Evolutionary conservation across 257 asterid genomes (phyloP).

Genomic region (Nicotiana benthamiana): DNA sequence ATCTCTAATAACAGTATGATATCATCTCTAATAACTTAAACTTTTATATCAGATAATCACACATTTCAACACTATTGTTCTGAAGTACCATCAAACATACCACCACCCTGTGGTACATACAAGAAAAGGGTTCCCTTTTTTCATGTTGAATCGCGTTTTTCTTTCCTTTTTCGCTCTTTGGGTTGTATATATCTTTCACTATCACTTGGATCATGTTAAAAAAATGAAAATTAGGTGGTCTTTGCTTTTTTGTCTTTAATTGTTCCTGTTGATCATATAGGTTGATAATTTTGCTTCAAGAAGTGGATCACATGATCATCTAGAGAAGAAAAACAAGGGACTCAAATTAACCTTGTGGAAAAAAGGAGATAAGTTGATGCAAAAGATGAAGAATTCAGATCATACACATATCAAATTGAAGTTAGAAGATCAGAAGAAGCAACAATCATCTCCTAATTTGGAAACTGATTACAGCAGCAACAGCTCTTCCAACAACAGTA

Average conservation of each 20-base stretch:
- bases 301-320: slow-evolving; percentile 32
- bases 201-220: neutral
- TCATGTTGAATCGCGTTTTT: too few species aligned
- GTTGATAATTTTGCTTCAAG: slow-evolving; percentile 13
- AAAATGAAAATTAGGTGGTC: neutral
- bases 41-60: too few species aligned
- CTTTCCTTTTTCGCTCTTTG: neutral
- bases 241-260: neutral
- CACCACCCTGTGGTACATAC: neutral
- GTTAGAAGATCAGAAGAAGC: slow-evolving; percentile 25
- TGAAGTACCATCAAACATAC: too few species aligned
- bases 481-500: slow-evolving; percentile 34
- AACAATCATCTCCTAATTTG: slow-evolving; percentile 24
- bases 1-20: too few species aligned
- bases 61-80: too few species aligned
- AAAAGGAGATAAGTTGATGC: slow-evolving; percentile 41
- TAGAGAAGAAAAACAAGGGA: slow-evolving; percentile 29
- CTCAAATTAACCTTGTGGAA: slow-evolving; percentile 42
- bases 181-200: neutral
- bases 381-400: slow-evolving; percentile 30
- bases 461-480: slow-evolving; percentile 57
- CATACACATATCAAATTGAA: neutral
- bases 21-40: too few species aligned
- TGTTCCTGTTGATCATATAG: neutral
- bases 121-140: neutral